Conservation (phyloP, 192 early-diverging fungal species). For the Rhizoclosmatium sp. region DNA sequence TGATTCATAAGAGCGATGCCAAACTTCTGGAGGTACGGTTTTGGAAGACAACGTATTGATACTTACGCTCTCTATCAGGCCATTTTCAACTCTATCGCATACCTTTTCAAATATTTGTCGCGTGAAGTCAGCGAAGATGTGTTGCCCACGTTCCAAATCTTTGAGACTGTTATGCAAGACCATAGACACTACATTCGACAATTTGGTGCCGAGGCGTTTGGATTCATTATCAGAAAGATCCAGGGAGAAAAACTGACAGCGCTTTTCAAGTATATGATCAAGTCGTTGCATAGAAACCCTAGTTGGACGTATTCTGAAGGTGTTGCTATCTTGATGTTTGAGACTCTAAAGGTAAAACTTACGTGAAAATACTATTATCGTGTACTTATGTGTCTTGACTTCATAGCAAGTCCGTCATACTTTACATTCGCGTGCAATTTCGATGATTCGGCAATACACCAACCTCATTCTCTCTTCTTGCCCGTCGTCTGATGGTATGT, state of each 20-base stretch:
- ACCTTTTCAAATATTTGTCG: conserved; percentile 89
- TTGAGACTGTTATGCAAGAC: conserved; percentile 76
- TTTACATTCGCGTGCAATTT: conserved; percentile 63
- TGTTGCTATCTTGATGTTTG: conserved; percentile 81
- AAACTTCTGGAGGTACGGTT: conserved; percentile 75
- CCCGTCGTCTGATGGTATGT: conserved; percentile 23
- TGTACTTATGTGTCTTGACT: background rate
- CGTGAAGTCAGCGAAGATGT: conserved; percentile 74
- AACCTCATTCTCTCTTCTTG: conserved; percentile 25
- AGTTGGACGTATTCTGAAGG: conserved; percentile 72
- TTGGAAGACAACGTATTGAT: background rate
- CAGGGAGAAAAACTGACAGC: conserved; percentile 63
- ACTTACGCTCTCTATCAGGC: conserved; percentile 47
- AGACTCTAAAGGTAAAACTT: conserved; percentile 71
- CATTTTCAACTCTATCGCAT: conserved; percentile 87
- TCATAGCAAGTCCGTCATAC: conserved; percentile 57
- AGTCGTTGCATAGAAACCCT: conserved; percentile 48
- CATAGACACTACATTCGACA: conserved; percentile 79
- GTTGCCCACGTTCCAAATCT: conserved; percentile 75
- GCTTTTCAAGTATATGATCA: conserved; percentile 71
- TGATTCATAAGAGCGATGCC: conserved; percentile 73
- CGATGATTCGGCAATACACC: conserved; percentile 45
- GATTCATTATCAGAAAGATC: conserved; percentile 86
- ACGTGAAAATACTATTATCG: no score
- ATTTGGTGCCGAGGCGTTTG: conserved; percentile 92